Evolutionary conservation across 371 early-diverging fungal genomes (phyloP).

Genomic region (Basidiobolus meristosporus): DNA sequence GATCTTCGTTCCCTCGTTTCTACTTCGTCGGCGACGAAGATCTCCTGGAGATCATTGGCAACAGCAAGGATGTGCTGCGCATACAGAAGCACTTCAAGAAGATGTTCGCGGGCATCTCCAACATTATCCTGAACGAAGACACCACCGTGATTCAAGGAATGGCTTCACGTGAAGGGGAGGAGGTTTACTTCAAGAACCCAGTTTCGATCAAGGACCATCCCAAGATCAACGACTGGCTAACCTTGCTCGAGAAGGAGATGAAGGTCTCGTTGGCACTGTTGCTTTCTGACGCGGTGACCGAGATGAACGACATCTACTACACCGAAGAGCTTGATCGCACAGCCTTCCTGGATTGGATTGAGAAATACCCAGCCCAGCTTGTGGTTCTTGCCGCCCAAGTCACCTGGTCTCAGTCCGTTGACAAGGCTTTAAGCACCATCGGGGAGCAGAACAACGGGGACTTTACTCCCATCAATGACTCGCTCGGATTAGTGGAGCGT

Average conservation of each 20-base stretch:
- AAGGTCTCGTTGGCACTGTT: slow-evolving; percentile 58
- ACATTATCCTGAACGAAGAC: slow-evolving; percentile 63
- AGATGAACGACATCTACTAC: slow-evolving; percentile 41
- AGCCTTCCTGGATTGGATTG: slow-evolving; percentile 70
- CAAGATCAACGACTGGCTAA: slow-evolving; percentile 93
- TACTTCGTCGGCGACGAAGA: slow-evolving; percentile 99
- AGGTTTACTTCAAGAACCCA: slow-evolving; percentile 55
- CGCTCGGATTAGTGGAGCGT: slow-evolving; percentile 44
- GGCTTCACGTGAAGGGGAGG: slow-evolving; percentile 86
- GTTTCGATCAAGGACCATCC: slow-evolving; percentile 67
- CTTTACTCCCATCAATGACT: slow-evolving; percentile 20
- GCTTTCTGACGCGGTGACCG: slow-evolving; percentile 48
- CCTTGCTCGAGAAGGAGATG: slow-evolving; percentile 87
- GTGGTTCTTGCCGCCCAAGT: slow-evolving; percentile 82
- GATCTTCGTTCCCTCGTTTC: slow-evolving; percentile 94
- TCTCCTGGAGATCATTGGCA: slow-evolving; percentile 95
- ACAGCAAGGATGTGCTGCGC: slow-evolving; percentile 83
- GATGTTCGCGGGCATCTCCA: slow-evolving; percentile 96
- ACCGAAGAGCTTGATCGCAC: slow-evolving; percentile 30
- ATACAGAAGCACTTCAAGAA: slow-evolving; percentile 97
- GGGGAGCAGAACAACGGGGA: slow-evolving; percentile 10
- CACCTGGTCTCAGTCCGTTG: slow-evolving; percentile 80
- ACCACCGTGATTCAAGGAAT: slow-evolving; percentile 56
- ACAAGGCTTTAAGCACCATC: slow-evolving; percentile 36
- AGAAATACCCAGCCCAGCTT: slow-evolving; percentile 80